phyloP scores from a whole-genome alignment of 2,329 filamentous ascomycete species.

The Colletotrichum karsti region DNA sequence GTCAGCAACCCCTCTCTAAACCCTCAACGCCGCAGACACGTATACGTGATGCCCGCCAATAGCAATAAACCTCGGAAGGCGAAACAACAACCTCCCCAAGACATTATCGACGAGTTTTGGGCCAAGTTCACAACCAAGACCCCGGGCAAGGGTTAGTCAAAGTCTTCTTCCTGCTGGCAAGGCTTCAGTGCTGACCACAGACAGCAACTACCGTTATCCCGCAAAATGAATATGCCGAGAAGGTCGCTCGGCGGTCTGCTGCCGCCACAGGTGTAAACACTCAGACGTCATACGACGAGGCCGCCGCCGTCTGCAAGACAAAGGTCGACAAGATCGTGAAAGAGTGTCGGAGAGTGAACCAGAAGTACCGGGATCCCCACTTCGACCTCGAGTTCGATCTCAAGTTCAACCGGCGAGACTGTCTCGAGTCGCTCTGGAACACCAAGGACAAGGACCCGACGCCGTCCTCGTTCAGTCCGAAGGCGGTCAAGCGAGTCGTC shows the following conservation, averaged over 20 bases:
- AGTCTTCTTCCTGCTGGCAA: not conserved
- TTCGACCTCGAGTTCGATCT: conserved; percentile 86
- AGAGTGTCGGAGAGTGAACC: conserved; percentile 79
- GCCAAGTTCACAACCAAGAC: conserved; percentile 73
- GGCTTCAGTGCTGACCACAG: conserved; percentile 13
- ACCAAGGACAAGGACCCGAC: conserved; percentile 28
- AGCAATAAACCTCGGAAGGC: conserved; percentile 16
- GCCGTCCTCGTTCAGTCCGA: conserved; percentile 46
- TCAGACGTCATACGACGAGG: conserved; percentile 76
- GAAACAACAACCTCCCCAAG: conserved; percentile 70
- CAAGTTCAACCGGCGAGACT: conserved; percentile 64
- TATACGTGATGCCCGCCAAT: conserved; percentile 20
- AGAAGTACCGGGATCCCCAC: conserved; percentile 86
- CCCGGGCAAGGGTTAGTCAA: conserved; percentile 70
- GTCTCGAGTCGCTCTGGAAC: conserved; percentile 55
- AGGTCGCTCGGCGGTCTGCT: conserved; percentile 64
- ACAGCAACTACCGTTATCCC: conserved; percentile 75
- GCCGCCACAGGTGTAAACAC: conserved; percentile 54
- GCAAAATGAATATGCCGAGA: conserved; percentile 70
- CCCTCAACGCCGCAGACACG: not conserved
- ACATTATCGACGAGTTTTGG: conserved; percentile 78
- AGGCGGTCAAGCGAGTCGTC: conserved; percentile 72
- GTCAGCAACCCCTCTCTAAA: not conserved
- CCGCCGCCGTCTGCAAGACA: conserved; percentile 71
- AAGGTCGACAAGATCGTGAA: conserved; percentile 70